phyloP scores from a whole-genome alignment of 768 basidiomycete genomes.

The Naganishia vaughanmartiniae region DNA sequence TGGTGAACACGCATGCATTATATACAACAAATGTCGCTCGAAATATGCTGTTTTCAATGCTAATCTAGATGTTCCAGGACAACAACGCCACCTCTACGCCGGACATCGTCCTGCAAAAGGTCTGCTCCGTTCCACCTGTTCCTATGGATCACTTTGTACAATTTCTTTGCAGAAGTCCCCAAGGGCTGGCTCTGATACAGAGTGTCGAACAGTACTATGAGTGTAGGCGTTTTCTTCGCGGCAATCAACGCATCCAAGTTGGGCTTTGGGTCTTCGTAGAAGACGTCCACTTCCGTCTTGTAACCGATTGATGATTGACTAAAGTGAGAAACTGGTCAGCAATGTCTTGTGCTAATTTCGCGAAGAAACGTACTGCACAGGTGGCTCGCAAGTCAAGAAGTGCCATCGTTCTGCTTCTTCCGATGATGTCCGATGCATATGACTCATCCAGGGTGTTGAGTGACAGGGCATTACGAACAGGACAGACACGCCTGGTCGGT shows the following conservation, averaged over 20 bases:
- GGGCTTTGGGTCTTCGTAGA: not conserved
- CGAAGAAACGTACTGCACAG: conserved; percentile 63
- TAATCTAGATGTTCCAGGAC: conserved; percentile 58
- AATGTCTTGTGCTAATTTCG: not conserved
- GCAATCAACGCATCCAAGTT: not conserved
- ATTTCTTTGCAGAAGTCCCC: conserved; percentile 53
- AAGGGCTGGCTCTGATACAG: conserved; percentile 32
- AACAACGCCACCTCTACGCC: conserved; percentile 65
- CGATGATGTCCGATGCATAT: conserved; percentile 71
- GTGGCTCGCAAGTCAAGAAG: conserved; percentile 91
- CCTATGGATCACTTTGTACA: conserved; percentile 51
- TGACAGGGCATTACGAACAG: conserved; percentile 95
- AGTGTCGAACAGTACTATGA: conserved; percentile 74
- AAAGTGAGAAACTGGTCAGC: not conserved
- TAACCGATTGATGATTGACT: not conserved
- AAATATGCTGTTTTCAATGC: not conserved
- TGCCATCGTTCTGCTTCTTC: conserved; percentile 63
- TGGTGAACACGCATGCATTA: conserved; percentile 23
- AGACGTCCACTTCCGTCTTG: conserved; percentile 10
- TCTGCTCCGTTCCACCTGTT: conserved; percentile 62
- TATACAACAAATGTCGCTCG: conserved; percentile 11
- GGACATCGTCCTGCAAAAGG: conserved; percentile 66
- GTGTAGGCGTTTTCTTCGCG: conserved; percentile 34
- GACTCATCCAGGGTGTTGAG: conserved; percentile 87
- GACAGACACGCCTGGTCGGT: conserved; percentile 48